Conservation (phyloP, 2,329 filamentous ascomycete species). For the Madurella fahalii region DNA sequence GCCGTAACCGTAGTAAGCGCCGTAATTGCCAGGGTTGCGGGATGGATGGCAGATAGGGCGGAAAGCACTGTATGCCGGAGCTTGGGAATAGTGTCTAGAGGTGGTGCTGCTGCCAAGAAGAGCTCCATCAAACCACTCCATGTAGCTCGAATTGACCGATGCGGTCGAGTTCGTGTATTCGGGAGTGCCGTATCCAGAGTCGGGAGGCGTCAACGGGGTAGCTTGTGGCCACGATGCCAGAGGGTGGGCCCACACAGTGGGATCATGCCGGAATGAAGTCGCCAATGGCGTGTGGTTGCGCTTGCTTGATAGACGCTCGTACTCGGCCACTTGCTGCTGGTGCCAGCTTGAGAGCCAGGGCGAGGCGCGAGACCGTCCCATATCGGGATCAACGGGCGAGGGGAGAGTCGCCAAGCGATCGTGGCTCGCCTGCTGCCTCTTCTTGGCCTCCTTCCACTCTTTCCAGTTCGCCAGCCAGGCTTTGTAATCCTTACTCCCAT, state of each 20-base stretch:
- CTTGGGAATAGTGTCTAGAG: slow-evolving; percentile 41
- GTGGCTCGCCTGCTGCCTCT: slow-evolving; percentile 46
- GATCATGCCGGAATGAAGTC: slow-evolving; percentile 43
- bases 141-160: slow-evolving; percentile 51
- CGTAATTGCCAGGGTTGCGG: slow-evolving; percentile 40
- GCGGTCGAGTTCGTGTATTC: slow-evolving; percentile 55
- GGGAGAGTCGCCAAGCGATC: slow-evolving; percentile 48
- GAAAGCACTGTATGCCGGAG: slow-evolving; percentile 33
- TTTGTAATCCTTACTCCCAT: slow-evolving; percentile 67
- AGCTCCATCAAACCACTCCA: slow-evolving; percentile 52
- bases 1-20: slow-evolving; percentile 43
- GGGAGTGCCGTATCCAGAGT: slow-evolving; percentile 59
- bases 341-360: slow-evolving; percentile 44
- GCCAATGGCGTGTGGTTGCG: slow-evolving; percentile 28
- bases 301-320: slow-evolving; percentile 44
- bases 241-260: slow-evolving; percentile 41
- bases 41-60: slow-evolving; percentile 38
- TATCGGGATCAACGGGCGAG: slow-evolving; percentile 45
- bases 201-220: slow-evolving; percentile 52
- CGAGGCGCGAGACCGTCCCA: slow-evolving; percentile 32
- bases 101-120: slow-evolving; percentile 31
- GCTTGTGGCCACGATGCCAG: slow-evolving; percentile 25
- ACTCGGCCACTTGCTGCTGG: slow-evolving; percentile 53
- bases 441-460: slow-evolving; percentile 54
- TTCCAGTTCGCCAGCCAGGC: slow-evolving; percentile 60